Conservation (phyloP, 2,329 filamentous ascomycete species). For the Aciculosporium take region DNA sequence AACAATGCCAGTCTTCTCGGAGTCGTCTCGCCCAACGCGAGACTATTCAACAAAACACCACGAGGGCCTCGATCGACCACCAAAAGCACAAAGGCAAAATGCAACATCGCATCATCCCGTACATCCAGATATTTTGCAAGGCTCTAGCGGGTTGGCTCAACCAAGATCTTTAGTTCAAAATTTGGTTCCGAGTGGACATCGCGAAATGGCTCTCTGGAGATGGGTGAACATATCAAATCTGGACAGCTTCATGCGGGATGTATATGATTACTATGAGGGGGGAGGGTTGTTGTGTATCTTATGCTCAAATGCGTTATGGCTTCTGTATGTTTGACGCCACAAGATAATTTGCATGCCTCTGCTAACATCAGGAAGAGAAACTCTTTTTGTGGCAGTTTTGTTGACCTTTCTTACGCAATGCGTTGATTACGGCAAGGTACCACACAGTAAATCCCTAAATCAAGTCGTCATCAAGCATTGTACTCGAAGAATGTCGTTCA, state of each 20-base stretch:
- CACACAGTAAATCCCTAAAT: conserved; percentile 42
- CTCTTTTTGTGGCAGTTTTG: conserved; percentile 69
- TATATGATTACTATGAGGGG: conserved; percentile 75
- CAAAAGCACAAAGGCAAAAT: conserved; percentile 40
- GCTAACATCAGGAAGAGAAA: conserved; percentile 39
- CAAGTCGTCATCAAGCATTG: conserved; percentile 57
- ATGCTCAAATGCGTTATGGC: conserved; percentile 53
- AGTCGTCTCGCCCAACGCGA: neutral
- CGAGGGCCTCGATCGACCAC: conserved; percentile 10
- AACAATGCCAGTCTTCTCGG: neutral
- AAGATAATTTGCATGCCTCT: neutral
- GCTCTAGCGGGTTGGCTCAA: conserved; percentile 7
- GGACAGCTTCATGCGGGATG: conserved; percentile 70
- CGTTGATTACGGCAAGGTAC: conserved; percentile 65
- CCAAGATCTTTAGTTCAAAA: conserved; percentile 17
- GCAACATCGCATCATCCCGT: conserved; percentile 36
- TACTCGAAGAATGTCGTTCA: conserved; percentile 57
- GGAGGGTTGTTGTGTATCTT: conserved; percentile 79
- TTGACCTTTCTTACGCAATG: conserved; percentile 76
- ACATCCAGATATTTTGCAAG: conserved; percentile 24
- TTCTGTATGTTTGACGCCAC: conserved; percentile 42
- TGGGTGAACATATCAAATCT: conserved; percentile 87
- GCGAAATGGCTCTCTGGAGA: conserved; percentile 75
- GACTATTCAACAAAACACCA: neutral
- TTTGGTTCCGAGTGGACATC: conserved; percentile 20